Base-by-base conservation (phyloP, 306 rosid genomes). In the Geum urbanum region DNA sequence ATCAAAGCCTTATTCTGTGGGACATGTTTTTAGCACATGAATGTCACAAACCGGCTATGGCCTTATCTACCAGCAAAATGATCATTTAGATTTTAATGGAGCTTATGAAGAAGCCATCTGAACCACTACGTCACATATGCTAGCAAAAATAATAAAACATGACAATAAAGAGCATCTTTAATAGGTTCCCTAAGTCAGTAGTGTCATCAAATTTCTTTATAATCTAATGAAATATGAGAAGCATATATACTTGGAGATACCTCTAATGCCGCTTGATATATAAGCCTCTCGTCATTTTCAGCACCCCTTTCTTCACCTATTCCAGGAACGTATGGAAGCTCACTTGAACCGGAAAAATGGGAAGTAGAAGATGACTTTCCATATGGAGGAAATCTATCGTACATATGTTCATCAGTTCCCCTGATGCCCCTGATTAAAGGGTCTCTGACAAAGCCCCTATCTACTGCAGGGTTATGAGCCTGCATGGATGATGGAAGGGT, bases 261-360 rank as follows among this genome's bases (percentile, higher is more conserved):
- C 97, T 89, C 78, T 58, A 94, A 73, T 46, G 97, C 95, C 19
- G 99, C 99, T 81, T 91, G 89, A 81, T 91, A 91, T 81, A 94
- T 79, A 71, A 87, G 77, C 72, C 96, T 91, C 80, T 94, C 97
- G 8, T 94, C 99, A 72, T 58, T 84, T 62, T 19, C 96, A 51
- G 91, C 35, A 69, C 65, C 84, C 85, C 79, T 80, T 68, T 88
- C 95, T 81, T 89, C 99, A 27, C 79, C 91, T 71, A 57, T 68
- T 47, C 86, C 90, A 73, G 87, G 51, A 20, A 79, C 97, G 72
- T 69, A 76, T 27, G 73, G 61, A 60, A 92, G 82, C 40, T 91
- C 96, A 65, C 87, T 82, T 44, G 89, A 75, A 78, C 78, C 72
- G 22, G 83, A 83, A 69, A 79, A 85, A 22, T 76, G 91, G 73